These are phyloP conservation scores for Fusarium decemcellulare DNA, from an alignment of 2,329 filamentous ascomycete genomes.

Conservation along the genomic window DNA sequence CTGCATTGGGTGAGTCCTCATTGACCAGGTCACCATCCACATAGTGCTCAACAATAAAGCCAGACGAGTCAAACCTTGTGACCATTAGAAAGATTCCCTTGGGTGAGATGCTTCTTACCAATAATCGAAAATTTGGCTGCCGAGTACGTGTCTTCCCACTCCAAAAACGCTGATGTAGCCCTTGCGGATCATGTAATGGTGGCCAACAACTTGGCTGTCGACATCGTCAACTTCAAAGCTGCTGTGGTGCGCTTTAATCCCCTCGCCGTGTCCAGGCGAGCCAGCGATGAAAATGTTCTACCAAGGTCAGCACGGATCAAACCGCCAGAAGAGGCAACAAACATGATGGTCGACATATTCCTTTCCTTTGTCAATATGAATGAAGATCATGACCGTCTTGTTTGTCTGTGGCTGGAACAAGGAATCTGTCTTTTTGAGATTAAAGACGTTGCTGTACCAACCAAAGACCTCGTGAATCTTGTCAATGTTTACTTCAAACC, in stretches of 20 bases:
- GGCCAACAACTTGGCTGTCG: slow-evolving; percentile 15
- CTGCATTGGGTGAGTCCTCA: slow-evolving; percentile 12
- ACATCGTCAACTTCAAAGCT: slow-evolving; percentile 23
- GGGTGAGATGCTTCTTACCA: slow-evolving; percentile 2
- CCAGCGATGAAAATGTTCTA: slow-evolving; percentile 23
- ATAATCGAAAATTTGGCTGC: slow-evolving; percentile 24
- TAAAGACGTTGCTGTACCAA: slow-evolving; percentile 17
- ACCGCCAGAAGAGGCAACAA: neutral
- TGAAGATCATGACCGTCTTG: slow-evolving; percentile 19
- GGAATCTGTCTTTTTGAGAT: slow-evolving; percentile 9
- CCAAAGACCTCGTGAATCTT: slow-evolving; percentile 1
- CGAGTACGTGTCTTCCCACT: slow-evolving; percentile 22
- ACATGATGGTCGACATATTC: slow-evolving; percentile 22
- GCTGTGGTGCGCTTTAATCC: slow-evolving; percentile 19
- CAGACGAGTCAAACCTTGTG: slow-evolving; percentile 14
- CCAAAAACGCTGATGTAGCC: slow-evolving; percentile 10
- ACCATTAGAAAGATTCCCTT: neutral
- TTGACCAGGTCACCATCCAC: slow-evolving; percentile 22
- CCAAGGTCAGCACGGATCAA: neutral
- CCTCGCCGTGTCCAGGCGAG: slow-evolving; percentile 12
- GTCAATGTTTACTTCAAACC: slow-evolving; percentile 12
- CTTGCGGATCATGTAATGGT: slow-evolving; percentile 8
- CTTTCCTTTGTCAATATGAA: slow-evolving; percentile 18
- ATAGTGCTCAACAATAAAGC: slow-evolving; percentile 21
- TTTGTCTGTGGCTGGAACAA: slow-evolving; percentile 7